Conservation (phyloP, 371 early-diverging fungal genomes). For the Apophysomyces elegans region DNA sequence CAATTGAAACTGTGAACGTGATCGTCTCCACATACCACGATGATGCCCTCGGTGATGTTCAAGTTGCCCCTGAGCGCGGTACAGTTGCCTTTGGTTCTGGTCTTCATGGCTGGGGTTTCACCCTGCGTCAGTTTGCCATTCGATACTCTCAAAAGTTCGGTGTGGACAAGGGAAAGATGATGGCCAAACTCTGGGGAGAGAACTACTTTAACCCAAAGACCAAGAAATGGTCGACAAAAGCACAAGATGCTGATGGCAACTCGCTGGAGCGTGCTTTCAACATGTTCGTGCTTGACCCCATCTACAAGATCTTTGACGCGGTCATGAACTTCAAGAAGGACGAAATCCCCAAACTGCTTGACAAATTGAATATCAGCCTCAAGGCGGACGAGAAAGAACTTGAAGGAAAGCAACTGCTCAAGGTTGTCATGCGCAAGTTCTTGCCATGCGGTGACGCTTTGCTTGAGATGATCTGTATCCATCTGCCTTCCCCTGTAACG, state of each 20-base stretch:
- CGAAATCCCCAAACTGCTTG: slow-evolving; percentile 73
- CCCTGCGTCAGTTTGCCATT: slow-evolving; percentile 95
- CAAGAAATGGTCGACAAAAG: slow-evolving; percentile 91
- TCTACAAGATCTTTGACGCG: slow-evolving; percentile 95
- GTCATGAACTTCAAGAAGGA: slow-evolving; percentile 97
- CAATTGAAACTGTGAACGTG: slow-evolving; percentile 95
- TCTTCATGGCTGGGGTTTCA: slow-evolving; percentile 99
- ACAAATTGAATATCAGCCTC: slow-evolving; percentile 86
- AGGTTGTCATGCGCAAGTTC: slow-evolving; percentile 98
- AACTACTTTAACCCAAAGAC: slow-evolving; percentile 96
- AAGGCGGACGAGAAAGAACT: slow-evolving; percentile 86
- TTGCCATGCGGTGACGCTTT: slow-evolving; percentile 98
- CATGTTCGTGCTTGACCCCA: slow-evolving; percentile 98
- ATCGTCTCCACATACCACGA: slow-evolving; percentile 92
- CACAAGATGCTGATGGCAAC: slow-evolving; percentile 76
- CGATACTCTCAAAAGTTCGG: slow-evolving; percentile 97
- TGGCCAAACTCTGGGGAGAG: slow-evolving; percentile 93
- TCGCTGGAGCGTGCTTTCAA: slow-evolving; percentile 93
- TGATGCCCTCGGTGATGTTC: slow-evolving; percentile 84
- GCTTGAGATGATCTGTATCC: slow-evolving; percentile 98
- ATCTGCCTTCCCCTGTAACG: slow-evolving; percentile 95
- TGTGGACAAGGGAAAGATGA: slow-evolving; percentile 93
- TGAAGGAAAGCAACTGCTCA: slow-evolving; percentile 93
- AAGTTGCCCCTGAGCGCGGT: slow-evolving; percentile 92
- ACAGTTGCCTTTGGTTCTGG: slow-evolving; percentile 99